These are phyloP conservation scores for Phyllosticta ampelicida DNA, from an alignment of 2,329 filamentous ascomycete species.

Conservation along the genomic window DNA sequence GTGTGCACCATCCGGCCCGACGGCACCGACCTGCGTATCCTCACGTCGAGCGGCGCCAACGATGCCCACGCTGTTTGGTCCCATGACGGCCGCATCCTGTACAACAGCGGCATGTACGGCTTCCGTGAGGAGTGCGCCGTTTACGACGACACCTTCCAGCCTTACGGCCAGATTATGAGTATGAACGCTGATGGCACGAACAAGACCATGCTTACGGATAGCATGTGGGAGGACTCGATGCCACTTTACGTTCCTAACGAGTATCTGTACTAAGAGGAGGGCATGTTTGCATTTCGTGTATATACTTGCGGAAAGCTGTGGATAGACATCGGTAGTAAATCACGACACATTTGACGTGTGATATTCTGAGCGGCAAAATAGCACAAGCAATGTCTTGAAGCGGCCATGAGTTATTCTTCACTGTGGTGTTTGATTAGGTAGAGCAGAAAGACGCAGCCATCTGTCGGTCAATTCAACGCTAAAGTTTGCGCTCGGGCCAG, in stretches of 20 bases:
- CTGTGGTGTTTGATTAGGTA: neutral
- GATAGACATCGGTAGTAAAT: neutral
- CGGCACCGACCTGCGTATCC: slow-evolving; percentile 25
- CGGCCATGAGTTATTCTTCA: neutral
- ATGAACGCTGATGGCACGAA: slow-evolving; percentile 32
- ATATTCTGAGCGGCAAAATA: neutral
- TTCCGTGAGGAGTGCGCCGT: slow-evolving; percentile 33
- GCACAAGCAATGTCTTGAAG: neutral
- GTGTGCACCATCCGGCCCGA: slow-evolving; percentile 34
- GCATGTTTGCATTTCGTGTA: neutral
- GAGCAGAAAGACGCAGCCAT: neutral
- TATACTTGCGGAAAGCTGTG: neutral
- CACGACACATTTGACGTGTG: neutral
- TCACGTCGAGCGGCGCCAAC: slow-evolving; percentile 29
- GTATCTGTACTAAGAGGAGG: slow-evolving; percentile 1
- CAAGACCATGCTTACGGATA: slow-evolving; percentile 13
- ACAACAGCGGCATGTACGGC: slow-evolving; percentile 33
- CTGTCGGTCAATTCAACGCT: neutral
- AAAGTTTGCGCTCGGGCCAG: neutral
- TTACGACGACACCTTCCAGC: slow-evolving; percentile 37
- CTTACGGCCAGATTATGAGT: slow-evolving; percentile 35
- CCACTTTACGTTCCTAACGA: slow-evolving; percentile 15
- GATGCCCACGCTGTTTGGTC: slow-evolving; percentile 38
- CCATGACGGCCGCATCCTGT: slow-evolving; percentile 33
- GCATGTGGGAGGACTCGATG: slow-evolving; percentile 16